Percentiles rank a stretch among this genome's conserved stretches.
These are phyloP conservation scores for Luffa aegyptiaca DNA, from an alignment of 306 rosid genomes.

Conservation along the genomic window DNA sequence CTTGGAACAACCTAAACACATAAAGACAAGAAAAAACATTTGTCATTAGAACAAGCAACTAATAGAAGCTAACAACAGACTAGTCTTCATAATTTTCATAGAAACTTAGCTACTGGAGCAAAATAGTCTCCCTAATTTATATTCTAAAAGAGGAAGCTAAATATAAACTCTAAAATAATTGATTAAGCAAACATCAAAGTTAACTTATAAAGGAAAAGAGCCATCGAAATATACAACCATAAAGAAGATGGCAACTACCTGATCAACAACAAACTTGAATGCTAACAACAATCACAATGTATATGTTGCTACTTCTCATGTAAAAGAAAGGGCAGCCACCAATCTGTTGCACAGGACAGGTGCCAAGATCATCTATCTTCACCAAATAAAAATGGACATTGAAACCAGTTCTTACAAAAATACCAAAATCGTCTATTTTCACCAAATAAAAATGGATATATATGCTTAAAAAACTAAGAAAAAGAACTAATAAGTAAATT, in stretches of 20 bases:
- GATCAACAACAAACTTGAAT: conserved; percentile 98
- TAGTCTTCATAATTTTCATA: too few species aligned
- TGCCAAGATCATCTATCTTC: too few species aligned
- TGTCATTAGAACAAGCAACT: too few species aligned
- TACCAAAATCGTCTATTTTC: too few species aligned
- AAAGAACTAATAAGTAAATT: too few species aligned
- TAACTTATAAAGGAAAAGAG: neutral
- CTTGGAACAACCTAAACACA: too few species aligned
- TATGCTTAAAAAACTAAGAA: too few species aligned
- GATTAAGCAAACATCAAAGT: neutral
- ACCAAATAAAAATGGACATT: too few species aligned
- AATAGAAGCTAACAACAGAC: too few species aligned
- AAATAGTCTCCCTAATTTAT: neutral
- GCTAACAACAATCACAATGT: conserved; percentile 95
- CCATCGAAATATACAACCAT: neutral
- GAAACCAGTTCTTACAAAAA: too few species aligned
- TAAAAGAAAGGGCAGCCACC: conserved; percentile 95
- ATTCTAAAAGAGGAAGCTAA: neutral
- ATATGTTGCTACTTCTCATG: conserved; percentile 94
- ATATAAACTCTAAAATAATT: neutral
- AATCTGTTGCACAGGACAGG: conserved; percentile 95
- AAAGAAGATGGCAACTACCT: conserved; percentile 34
- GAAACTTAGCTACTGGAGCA: neutral
- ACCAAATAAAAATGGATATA: too few species aligned
- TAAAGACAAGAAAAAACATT: too few species aligned